A percentile compares a stretch with the other conserved stretches of the same genome.
Conservation (phyloP, 768 basidiomycete genomes). For the Boletus bicolor region DNA sequence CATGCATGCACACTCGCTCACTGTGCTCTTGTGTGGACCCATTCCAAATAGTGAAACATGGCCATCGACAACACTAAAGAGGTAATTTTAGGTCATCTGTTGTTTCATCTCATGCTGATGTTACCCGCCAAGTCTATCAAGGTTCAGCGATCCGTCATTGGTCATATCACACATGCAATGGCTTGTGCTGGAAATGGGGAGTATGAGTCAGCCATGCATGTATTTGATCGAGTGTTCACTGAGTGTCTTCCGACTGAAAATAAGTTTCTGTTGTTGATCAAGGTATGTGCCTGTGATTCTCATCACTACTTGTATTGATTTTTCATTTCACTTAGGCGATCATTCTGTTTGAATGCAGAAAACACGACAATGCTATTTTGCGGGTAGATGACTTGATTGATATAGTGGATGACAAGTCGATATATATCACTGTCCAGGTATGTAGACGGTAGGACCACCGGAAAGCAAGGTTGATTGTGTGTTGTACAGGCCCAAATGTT, state of each 20-base stretch:
- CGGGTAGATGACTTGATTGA: conserved; percentile 4
- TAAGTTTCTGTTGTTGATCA: conserved; percentile 10
- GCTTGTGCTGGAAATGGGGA: neutral
- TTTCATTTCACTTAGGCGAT: neutral
- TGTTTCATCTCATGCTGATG: neutral
- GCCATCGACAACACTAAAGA: conserved; percentile 6
- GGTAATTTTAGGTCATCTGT: neutral
- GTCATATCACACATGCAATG: conserved; percentile 8
- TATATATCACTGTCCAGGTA: conserved; percentile 6
- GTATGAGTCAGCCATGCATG: neutral
- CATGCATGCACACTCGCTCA: neutral
- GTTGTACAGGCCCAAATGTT: neutral
- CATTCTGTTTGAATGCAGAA: conserved; percentile 9
- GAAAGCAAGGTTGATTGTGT: neutral
- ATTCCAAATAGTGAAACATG: neutral
- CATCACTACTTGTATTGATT: accelerated
- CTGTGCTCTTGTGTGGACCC: neutral
- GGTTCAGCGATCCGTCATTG: conserved; percentile 2
- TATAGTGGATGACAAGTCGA: neutral
- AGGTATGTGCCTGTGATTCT: neutral
- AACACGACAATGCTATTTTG: conserved; percentile 2
- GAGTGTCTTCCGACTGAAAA: neutral
- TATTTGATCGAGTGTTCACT: conserved; percentile 10
- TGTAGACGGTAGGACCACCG: neutral
- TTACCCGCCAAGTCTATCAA: conserved; percentile 2